Evolutionary conservation across 2,329 filamentous ascomycete species (phyloP).

Genomic region (Arthrobotrys entomopaga): DNA sequence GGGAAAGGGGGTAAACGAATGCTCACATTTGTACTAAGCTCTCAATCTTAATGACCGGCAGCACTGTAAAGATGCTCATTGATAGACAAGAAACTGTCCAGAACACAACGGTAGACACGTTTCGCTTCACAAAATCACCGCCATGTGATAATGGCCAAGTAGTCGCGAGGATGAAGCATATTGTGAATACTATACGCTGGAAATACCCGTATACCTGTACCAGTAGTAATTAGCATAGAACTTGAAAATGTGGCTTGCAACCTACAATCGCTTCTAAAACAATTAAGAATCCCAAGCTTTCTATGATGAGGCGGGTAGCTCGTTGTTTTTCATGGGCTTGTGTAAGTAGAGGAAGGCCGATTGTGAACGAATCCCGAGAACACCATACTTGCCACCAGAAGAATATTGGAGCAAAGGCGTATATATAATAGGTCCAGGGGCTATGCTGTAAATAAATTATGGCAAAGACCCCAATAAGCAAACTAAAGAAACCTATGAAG

Average conservation of each 20-base stretch:
- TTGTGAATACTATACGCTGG: conserved; percentile 84
- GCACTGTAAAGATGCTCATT: conserved; percentile 90
- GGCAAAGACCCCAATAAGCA: conserved; percentile 73
- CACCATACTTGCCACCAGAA: conserved; percentile 98
- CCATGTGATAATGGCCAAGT: conserved; percentile 84
- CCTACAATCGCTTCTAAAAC: conserved; percentile 76
- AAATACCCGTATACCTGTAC: conserved; percentile 76
- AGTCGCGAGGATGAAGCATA: conserved; percentile 78
- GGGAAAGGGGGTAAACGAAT: conserved; percentile 58
- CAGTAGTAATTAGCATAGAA: conserved; percentile 17
- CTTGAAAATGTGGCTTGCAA: not conserved
- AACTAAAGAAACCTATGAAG: conserved; percentile 60
- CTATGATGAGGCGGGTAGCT: conserved; percentile 70
- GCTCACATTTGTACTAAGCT: conserved; percentile 77
- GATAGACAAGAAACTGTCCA: conserved; percentile 81
- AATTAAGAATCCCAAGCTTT: conserved; percentile 74
- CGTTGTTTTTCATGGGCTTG: conserved; percentile 4
- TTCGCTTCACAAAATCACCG: conserved; percentile 73
- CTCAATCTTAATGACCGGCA: conserved; percentile 88
- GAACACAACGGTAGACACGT: conserved; percentile 72
- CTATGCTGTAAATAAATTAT: conserved; percentile 83
- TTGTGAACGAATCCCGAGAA: conserved; percentile 73
- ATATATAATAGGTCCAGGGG: conserved; percentile 85
- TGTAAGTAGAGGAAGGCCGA: conserved; percentile 66
- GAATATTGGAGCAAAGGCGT: conserved; percentile 88